Evolutionary conservation across 345 rosid genomes (phyloP), one percentile per base, ranked within the genome.

Genomic region (Dipteronia dyeriana): DNA sequence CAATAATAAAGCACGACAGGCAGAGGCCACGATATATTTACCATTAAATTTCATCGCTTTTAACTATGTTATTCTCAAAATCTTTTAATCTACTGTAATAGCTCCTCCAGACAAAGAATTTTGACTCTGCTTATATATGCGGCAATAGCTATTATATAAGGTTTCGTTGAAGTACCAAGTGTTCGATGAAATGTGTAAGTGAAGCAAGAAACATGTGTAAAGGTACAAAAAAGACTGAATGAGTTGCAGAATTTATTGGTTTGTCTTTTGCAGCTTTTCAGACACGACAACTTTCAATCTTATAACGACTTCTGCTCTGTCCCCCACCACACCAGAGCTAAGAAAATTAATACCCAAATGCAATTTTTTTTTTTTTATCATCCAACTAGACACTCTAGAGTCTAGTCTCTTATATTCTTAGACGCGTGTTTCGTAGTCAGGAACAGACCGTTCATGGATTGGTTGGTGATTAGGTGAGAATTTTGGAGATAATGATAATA

Each of bases 241-340:
- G 7, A 31, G 25, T 51, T 26, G 16, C 41, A 54, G 5, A 70
- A 70, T 70, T 70, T 53, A 51, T 26, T 51, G 41, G 43, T 2
- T 49, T 70, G 74, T 14, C 74, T 25, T 51, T 70, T 26, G 62
- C 60, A 70, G 62, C 39, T 25, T 53, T 25, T 53, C 57, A 56
- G 62, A 51, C 14, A 45, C 49, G 74, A 53, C 74, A 53, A 38
- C 2, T 31, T 31, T 57, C 53, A 56, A 57, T 72, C 29, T 3
- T 57, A 38, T 34, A n/a, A 38, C 51, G 29, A 57, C 65, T 34
- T 5, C 59, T 20, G 53, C 75, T 56, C 38, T 72, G 66, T 20
- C 53, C 66, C 75, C 63, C 63, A 12, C 63, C 63, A 12, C 67
- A 16, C 39, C 47, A 14, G 13, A 23, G 54, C 16, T 49, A 2